These are phyloP conservation scores for Solanum pinnatisectum DNA, from an alignment of 257 asterid species.

Conservation along the genomic window DNA sequence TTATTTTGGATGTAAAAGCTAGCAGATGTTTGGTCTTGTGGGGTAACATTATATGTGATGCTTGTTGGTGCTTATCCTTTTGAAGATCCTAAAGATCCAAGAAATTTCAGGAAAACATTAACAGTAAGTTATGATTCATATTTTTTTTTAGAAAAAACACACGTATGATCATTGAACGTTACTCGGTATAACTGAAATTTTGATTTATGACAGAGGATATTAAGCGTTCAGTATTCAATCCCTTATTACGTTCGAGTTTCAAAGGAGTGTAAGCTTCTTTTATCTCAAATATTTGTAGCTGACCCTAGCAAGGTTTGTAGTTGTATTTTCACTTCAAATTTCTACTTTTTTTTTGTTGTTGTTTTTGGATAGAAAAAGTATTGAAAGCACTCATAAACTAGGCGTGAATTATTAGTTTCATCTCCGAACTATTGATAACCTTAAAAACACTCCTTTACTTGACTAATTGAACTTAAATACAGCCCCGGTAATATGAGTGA, in stretches of 20 bases:
- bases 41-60: slow-evolving; percentile 93
- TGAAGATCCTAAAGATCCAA: slow-evolving; percentile 87
- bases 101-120: slow-evolving; percentile 80
- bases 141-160: fast-evolving
- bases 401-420: too few species aligned
- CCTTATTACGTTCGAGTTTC: slow-evolving; percentile 78
- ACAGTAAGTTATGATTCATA: slow-evolving; percentile 22
- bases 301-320: slow-evolving; percentile 64
- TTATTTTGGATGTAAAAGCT: slow-evolving; percentile 22
- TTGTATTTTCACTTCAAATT: neutral
- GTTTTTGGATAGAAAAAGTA: too few species aligned
- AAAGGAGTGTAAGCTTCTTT: slow-evolving; percentile 64
- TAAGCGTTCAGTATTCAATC: slow-evolving; percentile 79
- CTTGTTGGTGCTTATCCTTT: slow-evolving; percentile 91
- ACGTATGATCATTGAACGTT: neutral
- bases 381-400: too few species aligned
- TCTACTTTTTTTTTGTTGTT: neutral
- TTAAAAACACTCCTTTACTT: too few species aligned
- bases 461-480: too few species aligned
- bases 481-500: too few species aligned
- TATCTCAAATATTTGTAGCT: slow-evolving; percentile 68
- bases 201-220: slow-evolving; percentile 49
- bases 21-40: slow-evolving; percentile 99
- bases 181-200: neutral
- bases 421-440: too few species aligned